Base-by-base conservation (phyloP, 2,329 filamentous ascomycete genomes). In the Fusarium armeniacum region DNA sequence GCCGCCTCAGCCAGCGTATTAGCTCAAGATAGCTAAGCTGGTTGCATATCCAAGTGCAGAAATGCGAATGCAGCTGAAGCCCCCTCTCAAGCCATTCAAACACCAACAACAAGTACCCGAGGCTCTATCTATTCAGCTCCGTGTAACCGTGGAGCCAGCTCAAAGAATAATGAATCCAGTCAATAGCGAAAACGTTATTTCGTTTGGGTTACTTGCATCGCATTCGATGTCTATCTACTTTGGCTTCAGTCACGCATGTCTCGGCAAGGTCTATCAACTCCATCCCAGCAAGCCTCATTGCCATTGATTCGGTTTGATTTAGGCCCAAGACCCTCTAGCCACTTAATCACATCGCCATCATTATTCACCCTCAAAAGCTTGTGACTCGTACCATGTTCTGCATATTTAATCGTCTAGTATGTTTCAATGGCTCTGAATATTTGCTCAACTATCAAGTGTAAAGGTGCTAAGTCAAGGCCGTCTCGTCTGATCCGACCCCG, bases 371-470 rank as follows among this genome's bases (percentile, higher is more conserved):
- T 15, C 13, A 18, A 49, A 44, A 55, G 44, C 35, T 36, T 52
- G 11, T 53, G 32, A 56, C 60, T 69, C 53, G 45, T 53, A 65
- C 15, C n/a, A 44, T 35, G 20, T 26, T 28, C 15, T 64, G 44
- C 51, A 64, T 52, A 32, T 58, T 64, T 51, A 40, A 53, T 71
- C 62, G 56, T 71, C 67, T 68, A 70, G 65, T 58, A 58, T 70
- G 54, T 53, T 40, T 62, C 62, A 47, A 65, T 64, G 61, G 67
- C 67, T 74, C 72, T 56, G 53, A 53, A 73, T 73, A 74, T 74
- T 68, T 73, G 69, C 56, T 65, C 54, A 64, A 69, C 57, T 65
- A 61, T 47, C 45, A 53, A 54, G 33, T 54, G n/a, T 35, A 71
- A 71, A 69, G 67, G 56, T 59, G 46, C 36, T 47, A 56, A 58